Evolutionary conservation across 2,329 filamentous ascomycete species (phyloP), one percentile per base, ranked within the genome.

Genomic region (Pseudopyrenochaeta lycopersici): DNA sequence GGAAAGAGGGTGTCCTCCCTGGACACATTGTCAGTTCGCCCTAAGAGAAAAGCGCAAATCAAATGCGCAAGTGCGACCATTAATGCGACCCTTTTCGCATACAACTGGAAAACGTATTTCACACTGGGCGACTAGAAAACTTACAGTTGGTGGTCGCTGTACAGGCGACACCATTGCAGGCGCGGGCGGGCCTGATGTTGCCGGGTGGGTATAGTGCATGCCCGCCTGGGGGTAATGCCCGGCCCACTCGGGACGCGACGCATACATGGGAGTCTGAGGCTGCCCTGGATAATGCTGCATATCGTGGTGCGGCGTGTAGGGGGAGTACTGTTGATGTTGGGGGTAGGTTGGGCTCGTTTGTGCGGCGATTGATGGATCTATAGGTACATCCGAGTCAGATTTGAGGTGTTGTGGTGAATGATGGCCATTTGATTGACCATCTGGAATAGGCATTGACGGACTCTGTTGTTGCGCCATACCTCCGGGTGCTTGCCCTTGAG

Each of bases 381-480:
- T 93, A 89, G 92, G 92, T 84, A 96, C 88, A 88, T 92, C 89
- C 86, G 85, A 86, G 92, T 97, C 91, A 97, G 93, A 96, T 81
- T 92, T 93, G 81, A 89, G 66, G 85, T 84, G 87, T 84, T 71
- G 68, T 67, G 76, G 72, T 82, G 85, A 84, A 82, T 86, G 84
- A 82, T 88, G 89, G 85, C 84, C 80, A 82, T 81, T 89, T 82
- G 85, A 83, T 73, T 83, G 82, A 77, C 83, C 90, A 91, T 92
- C 90, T 85, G 88, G 85, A 83, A 91, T 83, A 88, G 90, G 85
- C 85, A 91, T 86, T 81, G 91, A 97, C 92, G 91, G 91, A 97
- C 93, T 97, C 90, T 91, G 91, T 89, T 92, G 87, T 91, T 97
- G 92, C 87, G 93, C 92, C 93, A 97, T 97, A 88, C 89, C 90